Conservation (phyloP, 305 asterid species). For the Withania somnifera region DNA sequence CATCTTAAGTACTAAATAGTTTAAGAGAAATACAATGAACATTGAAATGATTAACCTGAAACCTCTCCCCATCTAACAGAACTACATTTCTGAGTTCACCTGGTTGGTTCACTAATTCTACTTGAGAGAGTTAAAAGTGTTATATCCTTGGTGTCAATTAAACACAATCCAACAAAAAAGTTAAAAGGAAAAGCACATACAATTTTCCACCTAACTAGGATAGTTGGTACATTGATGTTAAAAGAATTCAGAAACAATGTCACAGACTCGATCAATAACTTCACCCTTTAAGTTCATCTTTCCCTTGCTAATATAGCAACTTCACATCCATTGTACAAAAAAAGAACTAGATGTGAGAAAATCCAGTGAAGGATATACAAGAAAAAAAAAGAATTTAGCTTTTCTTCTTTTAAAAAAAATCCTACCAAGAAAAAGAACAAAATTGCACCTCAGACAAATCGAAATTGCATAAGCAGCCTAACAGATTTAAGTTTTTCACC, state of each 20-base stretch:
- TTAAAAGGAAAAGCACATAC: background rate
- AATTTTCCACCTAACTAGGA: no score
- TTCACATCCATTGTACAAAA: background rate
- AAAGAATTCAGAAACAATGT: background rate
- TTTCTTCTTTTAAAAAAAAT: background rate
- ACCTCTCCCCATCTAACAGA: background rate
- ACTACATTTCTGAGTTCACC: background rate
- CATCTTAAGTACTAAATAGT: no score
- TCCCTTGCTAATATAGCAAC: background rate
- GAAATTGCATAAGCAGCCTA: conserved; percentile 79
- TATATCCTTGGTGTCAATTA: background rate
- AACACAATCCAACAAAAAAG: background rate
- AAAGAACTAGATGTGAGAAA: background rate
- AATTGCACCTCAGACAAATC: conserved; percentile 33
- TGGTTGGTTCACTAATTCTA: background rate
- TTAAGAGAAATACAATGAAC: background rate
- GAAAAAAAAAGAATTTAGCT: background rate
- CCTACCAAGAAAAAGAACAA: background rate
- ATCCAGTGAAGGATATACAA: background rate
- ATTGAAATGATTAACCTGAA: background rate
- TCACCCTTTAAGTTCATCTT: background rate
- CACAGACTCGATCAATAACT: background rate
- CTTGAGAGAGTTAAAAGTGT: background rate
- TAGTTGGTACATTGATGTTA: no score
- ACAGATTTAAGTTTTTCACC: conserved; percentile 65